phyloP scores from a whole-genome alignment of 345 rosid genomes.

The Hibiscus syriacus region DNA sequence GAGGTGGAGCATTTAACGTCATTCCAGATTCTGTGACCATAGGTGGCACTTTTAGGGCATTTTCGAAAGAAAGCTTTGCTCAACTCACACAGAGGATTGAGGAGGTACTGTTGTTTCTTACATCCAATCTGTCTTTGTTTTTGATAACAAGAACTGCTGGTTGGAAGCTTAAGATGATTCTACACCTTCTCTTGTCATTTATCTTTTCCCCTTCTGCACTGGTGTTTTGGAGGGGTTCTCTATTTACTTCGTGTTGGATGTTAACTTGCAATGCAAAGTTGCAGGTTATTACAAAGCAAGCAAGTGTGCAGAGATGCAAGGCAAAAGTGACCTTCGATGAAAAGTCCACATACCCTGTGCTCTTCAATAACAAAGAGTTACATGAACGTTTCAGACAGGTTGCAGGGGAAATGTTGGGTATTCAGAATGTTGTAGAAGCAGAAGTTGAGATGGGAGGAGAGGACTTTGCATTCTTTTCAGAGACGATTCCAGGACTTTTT shows the following conservation, averaged over 20 bases:
- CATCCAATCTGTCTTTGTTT: neutral
- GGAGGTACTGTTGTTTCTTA: slow-evolving; percentile 39
- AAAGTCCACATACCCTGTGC: slow-evolving; percentile 31
- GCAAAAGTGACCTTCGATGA: slow-evolving; percentile 40
- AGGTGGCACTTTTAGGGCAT: slow-evolving; percentile 77
- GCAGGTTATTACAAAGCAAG: slow-evolving; percentile 65
- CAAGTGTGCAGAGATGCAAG: slow-evolving; percentile 57
- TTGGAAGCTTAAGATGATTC: neutral
- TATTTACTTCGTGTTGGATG: neutral
- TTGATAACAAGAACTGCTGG: neutral
- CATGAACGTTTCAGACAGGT: slow-evolving; percentile 38
- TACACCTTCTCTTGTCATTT: too few species aligned
- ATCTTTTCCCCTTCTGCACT: too few species aligned
- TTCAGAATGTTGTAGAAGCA: slow-evolving; percentile 22
- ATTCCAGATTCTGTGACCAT: slow-evolving; percentile 76
- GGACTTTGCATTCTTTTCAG: slow-evolving; percentile 64
- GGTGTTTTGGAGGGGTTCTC: too few species aligned
- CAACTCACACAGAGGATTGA: slow-evolving; percentile 53
- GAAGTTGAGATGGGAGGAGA: slow-evolving; percentile 49
- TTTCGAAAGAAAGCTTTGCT: slow-evolving; percentile 38
- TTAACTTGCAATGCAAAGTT: neutral
- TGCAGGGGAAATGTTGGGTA: slow-evolving; percentile 41
- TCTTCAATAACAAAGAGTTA: slow-evolving; percentile 42
- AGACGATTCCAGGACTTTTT: slow-evolving; percentile 63
- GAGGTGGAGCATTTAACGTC: slow-evolving; percentile 20